These are phyloP conservation scores for Gymnopus androsaceus DNA, from an alignment of 1,284 basidiomycete genomes.

Conservation along the genomic window DNA sequence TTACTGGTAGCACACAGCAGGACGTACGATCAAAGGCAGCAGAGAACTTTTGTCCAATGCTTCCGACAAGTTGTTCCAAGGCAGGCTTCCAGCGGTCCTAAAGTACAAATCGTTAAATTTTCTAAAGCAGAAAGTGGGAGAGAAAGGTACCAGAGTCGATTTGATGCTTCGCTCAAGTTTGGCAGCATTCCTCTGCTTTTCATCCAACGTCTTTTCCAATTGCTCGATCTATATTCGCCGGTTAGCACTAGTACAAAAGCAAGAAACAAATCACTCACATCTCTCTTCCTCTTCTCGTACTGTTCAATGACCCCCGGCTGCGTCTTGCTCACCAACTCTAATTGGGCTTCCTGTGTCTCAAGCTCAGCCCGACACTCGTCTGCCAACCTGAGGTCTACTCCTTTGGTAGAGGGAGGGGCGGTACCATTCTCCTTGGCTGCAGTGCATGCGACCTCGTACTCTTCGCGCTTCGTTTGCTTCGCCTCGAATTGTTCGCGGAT, in stretches of 20 bases:
- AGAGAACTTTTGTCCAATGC: slow-evolving; percentile 86
- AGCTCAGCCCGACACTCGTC: slow-evolving; percentile 62
- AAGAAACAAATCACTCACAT: slow-evolving; percentile 46
- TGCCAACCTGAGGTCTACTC: slow-evolving; percentile 47
- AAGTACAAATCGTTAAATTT: slow-evolving; percentile 32
- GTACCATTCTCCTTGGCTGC: slow-evolving; percentile 32
- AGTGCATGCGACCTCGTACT: slow-evolving; percentile 35
- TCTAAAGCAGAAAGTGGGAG: background rate
- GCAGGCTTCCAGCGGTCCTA: slow-evolving; percentile 85
- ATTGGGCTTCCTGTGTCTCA: slow-evolving; percentile 61
- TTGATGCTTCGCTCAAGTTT: slow-evolving; percentile 64
- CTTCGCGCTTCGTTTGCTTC: slow-evolving; percentile 43
- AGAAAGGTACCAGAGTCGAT: slow-evolving; percentile 56
- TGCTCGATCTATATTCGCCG: slow-evolving; percentile 56
- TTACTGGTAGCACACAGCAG: too few species aligned
- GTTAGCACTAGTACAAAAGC: slow-evolving; percentile 10
- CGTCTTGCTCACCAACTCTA: slow-evolving; percentile 74
- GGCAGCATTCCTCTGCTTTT: slow-evolving; percentile 50
- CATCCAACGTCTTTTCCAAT: slow-evolving; percentile 55
- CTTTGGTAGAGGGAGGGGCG: slow-evolving; percentile 34
- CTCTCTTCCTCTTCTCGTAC: slow-evolving; percentile 72
- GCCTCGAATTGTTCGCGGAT: slow-evolving; percentile 50
- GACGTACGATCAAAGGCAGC: slow-evolving; percentile 87
- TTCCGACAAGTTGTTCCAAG: slow-evolving; percentile 71
- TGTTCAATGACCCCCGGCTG: slow-evolving; percentile 79